Evolutionary conservation across 441 rosid genomes (phyloP).

Genomic region (Eutrema salsugineum): DNA sequence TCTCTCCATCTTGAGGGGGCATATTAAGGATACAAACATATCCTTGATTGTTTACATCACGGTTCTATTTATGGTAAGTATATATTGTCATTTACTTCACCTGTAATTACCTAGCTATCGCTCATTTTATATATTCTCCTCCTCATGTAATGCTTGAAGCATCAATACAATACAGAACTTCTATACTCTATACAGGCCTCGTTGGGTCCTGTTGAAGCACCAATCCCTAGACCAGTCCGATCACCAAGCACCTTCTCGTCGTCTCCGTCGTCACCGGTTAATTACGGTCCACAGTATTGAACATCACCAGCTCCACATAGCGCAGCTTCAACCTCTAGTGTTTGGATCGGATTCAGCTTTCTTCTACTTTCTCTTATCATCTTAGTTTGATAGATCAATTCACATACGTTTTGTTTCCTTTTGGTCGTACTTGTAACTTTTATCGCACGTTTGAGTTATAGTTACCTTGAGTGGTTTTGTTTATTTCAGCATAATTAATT

Average conservation of each 20-base stretch:
- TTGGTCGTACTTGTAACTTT: background rate
- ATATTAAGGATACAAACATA: too few relatives aligned
- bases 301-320: background rate
- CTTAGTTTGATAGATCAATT: background rate
- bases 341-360: background rate
- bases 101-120: too few relatives aligned
- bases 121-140: too few relatives aligned
- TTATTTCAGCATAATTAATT: background rate
- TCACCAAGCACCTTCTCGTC: background rate
- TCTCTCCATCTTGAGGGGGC: too few relatives aligned
- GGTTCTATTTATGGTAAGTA: too few relatives aligned
- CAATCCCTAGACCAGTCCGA: background rate
- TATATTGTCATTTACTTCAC: too few relatives aligned
- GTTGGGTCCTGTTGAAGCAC: background rate
- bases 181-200: too few relatives aligned
- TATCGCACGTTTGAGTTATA: background rate
- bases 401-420: background rate
- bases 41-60: too few relatives aligned
- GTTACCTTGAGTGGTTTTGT: background rate
- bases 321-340: background rate
- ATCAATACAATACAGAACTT: too few relatives aligned
- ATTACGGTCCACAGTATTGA: background rate
- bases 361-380: too few relatives aligned
- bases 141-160: too few relatives aligned
- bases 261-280: background rate